Base-by-base conservation (phyloP, 345 rosid species). In the Salix caprea region DNA sequence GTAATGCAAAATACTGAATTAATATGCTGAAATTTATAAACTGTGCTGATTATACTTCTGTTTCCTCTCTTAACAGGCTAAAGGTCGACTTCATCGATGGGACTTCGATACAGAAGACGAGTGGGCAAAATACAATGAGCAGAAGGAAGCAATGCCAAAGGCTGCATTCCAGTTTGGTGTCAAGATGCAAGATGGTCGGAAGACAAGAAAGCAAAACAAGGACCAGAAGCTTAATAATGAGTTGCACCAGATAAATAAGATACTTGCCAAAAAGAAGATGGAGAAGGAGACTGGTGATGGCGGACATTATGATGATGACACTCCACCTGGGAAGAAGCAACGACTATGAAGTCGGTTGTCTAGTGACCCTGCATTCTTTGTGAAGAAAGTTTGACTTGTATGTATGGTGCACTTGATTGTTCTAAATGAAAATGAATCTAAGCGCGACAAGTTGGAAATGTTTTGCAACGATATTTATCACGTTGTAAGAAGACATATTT, bases 61-160 rank as follows among this genome's bases (percentile, higher is more conserved):
- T 34, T 78, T 48, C 19, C 11, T 42, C 74, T 72, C n/a, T 71
- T 4, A 26, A 81, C 90, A 95, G 99, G 99, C 98, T 19, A 95
- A 95, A 84, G 98, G 97, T 5, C 97, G 97, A 54, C 93, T 93
- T 78, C 99, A 93, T 82, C 81, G 96, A 24, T 95, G 99, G 99
- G 99, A 95, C 82, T 93, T 93, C n/a, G 97, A 96, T 87, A 93
- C 99, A 0, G 99, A 95, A 80, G 99, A 96, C 70, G 97, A 96
- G 77, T 96, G 99, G 98, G 99, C 94, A 46, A 88, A 85, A 50
- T 93, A 91, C 84, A 96, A 96, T 65, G 99, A 96, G 80, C 98
- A 96, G 87, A 93, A 96, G 87, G 98, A 96, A 90, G 99, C 99
- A 15, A 93, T 90, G 98, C 99, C 99, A 15, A 96, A 96, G 86